Conservation (phyloP, 805 yeast genomes). For the Suhomyces sp. region DNA sequence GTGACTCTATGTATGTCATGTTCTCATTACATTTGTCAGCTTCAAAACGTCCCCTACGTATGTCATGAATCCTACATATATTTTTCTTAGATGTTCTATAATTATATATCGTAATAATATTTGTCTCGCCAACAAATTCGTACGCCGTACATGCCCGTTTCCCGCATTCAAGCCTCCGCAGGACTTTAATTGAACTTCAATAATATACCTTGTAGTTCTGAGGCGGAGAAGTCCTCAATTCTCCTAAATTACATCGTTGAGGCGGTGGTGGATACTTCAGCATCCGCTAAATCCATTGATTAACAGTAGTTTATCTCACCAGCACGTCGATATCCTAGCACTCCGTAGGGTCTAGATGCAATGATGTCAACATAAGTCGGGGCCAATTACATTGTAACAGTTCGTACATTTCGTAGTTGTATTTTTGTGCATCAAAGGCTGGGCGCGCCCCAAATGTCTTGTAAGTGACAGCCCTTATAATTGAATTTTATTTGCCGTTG, state of each 20-base stretch:
- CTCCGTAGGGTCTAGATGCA: background rate
- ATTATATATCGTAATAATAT: background rate
- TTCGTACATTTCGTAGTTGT: background rate
- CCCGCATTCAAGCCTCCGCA: background rate
- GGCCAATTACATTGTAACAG: background rate
- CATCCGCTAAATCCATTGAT: background rate
- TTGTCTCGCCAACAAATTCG: background rate
- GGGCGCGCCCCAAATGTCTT: background rate
- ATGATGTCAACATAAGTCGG: background rate
- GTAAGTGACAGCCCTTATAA: background rate
- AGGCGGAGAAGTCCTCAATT: background rate
- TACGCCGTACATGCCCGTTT: background rate
- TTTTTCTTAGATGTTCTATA: background rate
- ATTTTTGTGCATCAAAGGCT: background rate
- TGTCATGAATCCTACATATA: too few species aligned
- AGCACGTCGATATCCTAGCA: background rate
- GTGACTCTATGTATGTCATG: background rate
- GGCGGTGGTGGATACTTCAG: background rate
- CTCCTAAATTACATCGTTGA: background rate
- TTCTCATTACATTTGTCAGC: too few species aligned
- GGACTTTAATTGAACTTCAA: background rate
- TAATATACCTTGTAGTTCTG: background rate
- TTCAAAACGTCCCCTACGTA: too few species aligned
- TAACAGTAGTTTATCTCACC: background rate
- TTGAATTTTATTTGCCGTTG: background rate